Conservation (phyloP, 2,329 filamentous ascomycete genomes). For the Aspergillus sp. region DNA sequence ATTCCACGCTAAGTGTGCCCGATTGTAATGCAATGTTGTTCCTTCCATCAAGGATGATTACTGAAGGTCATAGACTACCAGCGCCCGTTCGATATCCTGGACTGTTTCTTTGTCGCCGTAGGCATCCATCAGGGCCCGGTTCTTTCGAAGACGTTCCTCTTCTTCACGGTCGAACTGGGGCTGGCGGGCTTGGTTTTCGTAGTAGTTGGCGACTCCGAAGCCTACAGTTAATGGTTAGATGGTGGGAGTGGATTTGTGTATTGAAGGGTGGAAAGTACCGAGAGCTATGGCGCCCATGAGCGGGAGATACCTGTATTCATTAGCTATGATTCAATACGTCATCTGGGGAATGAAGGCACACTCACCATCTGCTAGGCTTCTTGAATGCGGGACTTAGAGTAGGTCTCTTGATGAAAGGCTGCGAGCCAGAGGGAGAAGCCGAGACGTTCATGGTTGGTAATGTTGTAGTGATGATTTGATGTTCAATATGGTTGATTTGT, state of each 20-base stretch:
- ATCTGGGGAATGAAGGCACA: not conserved
- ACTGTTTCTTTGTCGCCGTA: constrained; percentile 49
- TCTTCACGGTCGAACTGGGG: constrained; percentile 23
- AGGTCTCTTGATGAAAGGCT: constrained; percentile 16
- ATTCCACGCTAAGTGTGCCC: too few species aligned
- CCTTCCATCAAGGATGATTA: constrained; percentile 17
- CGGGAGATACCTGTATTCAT: constrained; percentile 17
- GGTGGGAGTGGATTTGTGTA: not conserved
- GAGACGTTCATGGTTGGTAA: constrained; percentile 11
- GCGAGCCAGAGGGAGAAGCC: constrained; percentile 10
- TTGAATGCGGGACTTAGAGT: not conserved
- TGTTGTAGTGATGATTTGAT: not conserved
- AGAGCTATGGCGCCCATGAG: constrained; percentile 19
- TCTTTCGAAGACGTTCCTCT: constrained; percentile 38
- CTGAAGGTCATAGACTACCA: constrained; percentile 47
- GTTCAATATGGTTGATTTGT: too few species aligned
- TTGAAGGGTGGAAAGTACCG: constrained; percentile 7
- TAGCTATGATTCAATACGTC: not conserved
- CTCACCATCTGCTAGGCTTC: constrained; percentile 14
- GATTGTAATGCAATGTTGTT: not conserved
- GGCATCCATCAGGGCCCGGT: constrained; percentile 47
- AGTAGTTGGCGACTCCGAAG: constrained; percentile 22
- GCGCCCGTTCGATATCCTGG: constrained; percentile 47
- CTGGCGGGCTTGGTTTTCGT: constrained; percentile 1
- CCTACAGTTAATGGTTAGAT: constrained; percentile 12